These are phyloP conservation scores for Neopestalotiopsis sp. DNA, from an alignment of 2,329 filamentous ascomycete species.

Conservation along the genomic window DNA sequence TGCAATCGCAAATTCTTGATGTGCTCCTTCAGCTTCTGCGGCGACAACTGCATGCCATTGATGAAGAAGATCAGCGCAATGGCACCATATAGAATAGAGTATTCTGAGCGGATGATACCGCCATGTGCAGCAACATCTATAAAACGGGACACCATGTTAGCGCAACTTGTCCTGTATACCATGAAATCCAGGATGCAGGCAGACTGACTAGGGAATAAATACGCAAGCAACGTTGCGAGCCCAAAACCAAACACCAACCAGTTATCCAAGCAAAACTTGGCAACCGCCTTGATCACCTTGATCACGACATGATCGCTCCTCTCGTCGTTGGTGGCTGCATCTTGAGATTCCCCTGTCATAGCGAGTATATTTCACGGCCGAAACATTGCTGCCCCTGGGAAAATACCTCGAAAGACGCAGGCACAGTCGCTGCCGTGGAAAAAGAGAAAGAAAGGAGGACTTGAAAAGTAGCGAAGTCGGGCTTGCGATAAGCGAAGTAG, in stretches of 20 bases:
- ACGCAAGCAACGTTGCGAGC: conserved; percentile 34
- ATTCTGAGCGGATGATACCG: conserved; percentile 57
- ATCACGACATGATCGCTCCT: conserved; percentile 10
- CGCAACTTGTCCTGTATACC: not conserved
- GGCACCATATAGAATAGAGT: conserved; percentile 69
- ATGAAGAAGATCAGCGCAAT: conserved; percentile 74
- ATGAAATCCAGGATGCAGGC: not conserved
- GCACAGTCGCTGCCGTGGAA: not conserved
- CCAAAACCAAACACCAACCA: conserved; percentile 38
- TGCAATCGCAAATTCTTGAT: conserved; percentile 72
- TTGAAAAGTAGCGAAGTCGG: not conserved
- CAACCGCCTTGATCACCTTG: conserved; percentile 22
- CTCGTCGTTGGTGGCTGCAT: conserved; percentile 18
- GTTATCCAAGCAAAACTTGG: conserved; percentile 32
- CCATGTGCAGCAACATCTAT: conserved; percentile 53
- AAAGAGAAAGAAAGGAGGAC: not conserved
- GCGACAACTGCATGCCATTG: conserved; percentile 71
- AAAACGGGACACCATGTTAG: not conserved
- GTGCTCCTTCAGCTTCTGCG: conserved; percentile 64
- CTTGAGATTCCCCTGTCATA: conserved; percentile 8
- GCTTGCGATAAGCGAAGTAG: not conserved
- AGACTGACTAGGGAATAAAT: conserved; percentile 48
- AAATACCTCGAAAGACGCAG: not conserved
- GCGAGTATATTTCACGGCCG: not conserved
- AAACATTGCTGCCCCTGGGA: not conserved